Evolutionary conservation across 129 eudicot genomes (phyloP), one percentile per base, ranked within the genome.

Genomic region (Smallanthus sonchifolius): DNA sequence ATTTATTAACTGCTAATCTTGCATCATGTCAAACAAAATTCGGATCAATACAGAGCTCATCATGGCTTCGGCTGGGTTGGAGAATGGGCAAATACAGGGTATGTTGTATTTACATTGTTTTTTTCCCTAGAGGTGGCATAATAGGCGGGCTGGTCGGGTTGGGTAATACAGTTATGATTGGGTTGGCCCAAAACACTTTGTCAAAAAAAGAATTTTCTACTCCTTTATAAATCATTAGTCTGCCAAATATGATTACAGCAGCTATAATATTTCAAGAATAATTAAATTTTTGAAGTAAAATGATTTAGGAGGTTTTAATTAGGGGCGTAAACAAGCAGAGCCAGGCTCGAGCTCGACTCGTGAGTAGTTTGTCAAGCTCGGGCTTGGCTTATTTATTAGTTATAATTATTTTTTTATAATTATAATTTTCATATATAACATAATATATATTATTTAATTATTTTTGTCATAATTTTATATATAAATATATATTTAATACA

Each of bases 1-100:
- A 9, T 14, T 72, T 74, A 56, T 35, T 60, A 57, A 48, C 43
- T 70, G 32, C 54, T 80, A 47, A 79, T 79, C 42, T 39, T 80
- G 45, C 47, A 14, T 51, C 76, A 54, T 74, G 44, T 45, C 49
- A 10, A 42, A 35, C 48, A 49, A 37, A 32, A 71, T 15, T 52
- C 19, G 56, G 28, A 69, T 28, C 55, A 7, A 65, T 79, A 62
- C 90, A 95, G 99, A 89, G 97, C 97, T 60, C 97, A 95, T 82
- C 99, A 95, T 75, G 99, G 99, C 67, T 95, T 95, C 20, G 99
- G 99, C 28, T 95, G 99, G 99, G 99, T 95, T 62, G 99, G 99
- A 70, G 99, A 94, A 87, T 94, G 99, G 99, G 99, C 99, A 86
- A 94, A 91, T 74, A 89, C 92, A 3, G 96, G 99, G 99, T 95